Conservation (phyloP, 768 basidiomycete species). For the Tricholoma bakamatsutake region DNA sequence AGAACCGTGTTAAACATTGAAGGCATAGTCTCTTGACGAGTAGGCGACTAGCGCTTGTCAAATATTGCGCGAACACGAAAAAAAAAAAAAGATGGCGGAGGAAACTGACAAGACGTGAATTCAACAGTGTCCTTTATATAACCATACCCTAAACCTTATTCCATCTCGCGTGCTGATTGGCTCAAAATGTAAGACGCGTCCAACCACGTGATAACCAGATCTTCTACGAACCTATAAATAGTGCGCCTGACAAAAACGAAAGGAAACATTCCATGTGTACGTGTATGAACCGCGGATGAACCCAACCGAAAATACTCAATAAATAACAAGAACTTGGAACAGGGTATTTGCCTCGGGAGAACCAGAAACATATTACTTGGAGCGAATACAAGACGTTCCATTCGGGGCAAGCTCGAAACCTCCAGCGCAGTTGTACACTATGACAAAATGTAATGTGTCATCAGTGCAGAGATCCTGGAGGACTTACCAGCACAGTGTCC, state of each 20-base stretch:
- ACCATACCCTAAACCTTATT: constrained; percentile 13
- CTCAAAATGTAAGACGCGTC: constrained; percentile 7
- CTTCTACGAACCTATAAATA: neutral
- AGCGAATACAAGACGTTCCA: constrained; percentile 35
- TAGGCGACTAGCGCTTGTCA: constrained; percentile 25
- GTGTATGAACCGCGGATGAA: too few species aligned
- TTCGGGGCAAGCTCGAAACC: constrained; percentile 40
- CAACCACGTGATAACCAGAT: constrained; percentile 5
- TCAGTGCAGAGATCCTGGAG: neutral
- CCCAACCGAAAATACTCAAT: neutral
- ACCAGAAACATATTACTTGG: constrained; percentile 19
- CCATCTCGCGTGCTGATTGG: constrained; percentile 15
- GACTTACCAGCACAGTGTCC: constrained; percentile 49
- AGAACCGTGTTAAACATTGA: constrained; percentile 32
- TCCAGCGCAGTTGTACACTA: constrained; percentile 46
- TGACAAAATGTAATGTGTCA: neutral
- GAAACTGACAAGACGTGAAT: constrained; percentile 6
- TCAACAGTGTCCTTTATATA: constrained; percentile 9
- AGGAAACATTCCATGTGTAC: too few species aligned
- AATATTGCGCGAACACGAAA: constrained; percentile 5
- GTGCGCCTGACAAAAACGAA: neutral
- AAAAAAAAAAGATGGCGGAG: constrained; percentile 13
- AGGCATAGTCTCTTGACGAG: constrained; percentile 21
- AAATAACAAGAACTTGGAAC: neutral
- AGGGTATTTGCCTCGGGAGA: neutral